A percentile compares a stretch with the other conserved stretches of the same genome.
Evolutionary conservation across 108 stramenopile species (phyloP).

Genomic region (Cyclotella cryptica): DNA sequence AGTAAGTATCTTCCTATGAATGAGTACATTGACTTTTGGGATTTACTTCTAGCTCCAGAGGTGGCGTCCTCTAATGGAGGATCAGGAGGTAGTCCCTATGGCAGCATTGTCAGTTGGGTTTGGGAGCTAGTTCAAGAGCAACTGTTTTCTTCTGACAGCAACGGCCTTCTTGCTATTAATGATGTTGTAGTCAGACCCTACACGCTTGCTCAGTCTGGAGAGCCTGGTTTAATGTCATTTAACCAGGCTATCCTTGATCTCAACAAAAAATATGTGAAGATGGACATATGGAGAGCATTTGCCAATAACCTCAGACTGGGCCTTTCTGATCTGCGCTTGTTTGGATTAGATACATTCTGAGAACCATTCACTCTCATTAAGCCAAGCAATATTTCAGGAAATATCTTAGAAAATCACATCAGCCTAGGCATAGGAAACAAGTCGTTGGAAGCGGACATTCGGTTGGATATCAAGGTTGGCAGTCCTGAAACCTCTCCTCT

Average conservation of each 20-base stretch:
- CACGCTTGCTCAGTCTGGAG: constrained; percentile 67
- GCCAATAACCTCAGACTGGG: constrained; percentile 43
- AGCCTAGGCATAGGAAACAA: constrained; percentile 38
- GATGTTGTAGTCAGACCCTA: constrained; percentile 62
- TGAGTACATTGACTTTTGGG: constrained; percentile 66
- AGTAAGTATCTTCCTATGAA: constrained; percentile 12
- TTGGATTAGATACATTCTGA: constrained; percentile 44
- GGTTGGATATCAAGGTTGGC: constrained; percentile 37
- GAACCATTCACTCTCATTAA: constrained; percentile 43
- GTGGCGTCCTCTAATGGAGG: constrained; percentile 52
- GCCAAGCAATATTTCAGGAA: constrained; percentile 40
- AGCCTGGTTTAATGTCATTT: constrained; percentile 49
- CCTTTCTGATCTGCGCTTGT: constrained; percentile 36
- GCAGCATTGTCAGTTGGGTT: constrained; percentile 57
- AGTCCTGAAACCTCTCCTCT: constrained; percentile 35
- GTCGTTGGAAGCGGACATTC: constrained; percentile 31
- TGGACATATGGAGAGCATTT: constrained; percentile 52
- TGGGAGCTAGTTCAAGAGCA: constrained; percentile 45
- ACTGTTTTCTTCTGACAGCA: constrained; percentile 57
- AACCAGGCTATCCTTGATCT: constrained; percentile 48
- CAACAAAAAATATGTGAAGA: constrained; percentile 33
- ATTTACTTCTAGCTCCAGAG: constrained; percentile 54
- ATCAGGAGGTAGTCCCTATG: constrained; percentile 58
- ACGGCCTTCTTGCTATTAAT: constrained; percentile 67
- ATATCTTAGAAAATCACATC: constrained; percentile 46